Base-by-base conservation (phyloP, 2,329 filamentous ascomycete genomes). In the Colletotrichum truncatum region DNA sequence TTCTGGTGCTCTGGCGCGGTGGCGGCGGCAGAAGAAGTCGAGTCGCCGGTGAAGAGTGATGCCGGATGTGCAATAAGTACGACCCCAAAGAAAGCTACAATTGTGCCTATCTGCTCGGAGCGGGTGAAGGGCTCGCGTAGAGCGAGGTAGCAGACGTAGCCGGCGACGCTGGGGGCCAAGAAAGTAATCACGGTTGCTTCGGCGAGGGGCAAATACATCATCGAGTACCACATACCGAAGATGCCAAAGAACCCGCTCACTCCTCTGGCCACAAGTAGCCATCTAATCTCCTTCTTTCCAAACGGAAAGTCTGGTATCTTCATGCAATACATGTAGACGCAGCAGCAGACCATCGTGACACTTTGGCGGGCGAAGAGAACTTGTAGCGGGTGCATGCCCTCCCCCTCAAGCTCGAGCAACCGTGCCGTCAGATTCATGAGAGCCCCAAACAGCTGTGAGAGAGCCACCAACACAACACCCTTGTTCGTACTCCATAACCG, bases 101-200 rank as follows among this genome's bases (percentile, higher is more conserved):
- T 75, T 0, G 89, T 92, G 0, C 91, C 93, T 3, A 95, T 82
- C 74, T 93, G 91, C 75, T 97, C 93, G 39, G 87, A 86, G 23
- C 88, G 84, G 2, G 92, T 93, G 74, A 95, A 97, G 0, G 91
- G 91, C 71, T 97, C 93, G 54, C 89, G 87, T 16, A 90, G 78
- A 36, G 94, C 78, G 59, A 94, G 81, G 34, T 91, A 93, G 75
- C 93, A 97, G 16, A 91, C 85, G 80, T 94, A 93, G 62, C 92
- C 93, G 18, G 93, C 87, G 6, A 97, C 83, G 12, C 90, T 91
- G 0, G 94, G 94, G 0, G 91, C 88, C 6, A 97, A 84, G 74
- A 97, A 98, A 8, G 93, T 96, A 56, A 98, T 91, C 32, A 97
- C 94, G 0, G 93, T 96, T 2, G 94, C 93, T 75, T 97, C 94